A percentile compares a stretch with the other conserved stretches of the same genome.
phyloP scores from a whole-genome alignment of 768 basidiomycete genomes.

The Galerina sulciceps region DNA sequence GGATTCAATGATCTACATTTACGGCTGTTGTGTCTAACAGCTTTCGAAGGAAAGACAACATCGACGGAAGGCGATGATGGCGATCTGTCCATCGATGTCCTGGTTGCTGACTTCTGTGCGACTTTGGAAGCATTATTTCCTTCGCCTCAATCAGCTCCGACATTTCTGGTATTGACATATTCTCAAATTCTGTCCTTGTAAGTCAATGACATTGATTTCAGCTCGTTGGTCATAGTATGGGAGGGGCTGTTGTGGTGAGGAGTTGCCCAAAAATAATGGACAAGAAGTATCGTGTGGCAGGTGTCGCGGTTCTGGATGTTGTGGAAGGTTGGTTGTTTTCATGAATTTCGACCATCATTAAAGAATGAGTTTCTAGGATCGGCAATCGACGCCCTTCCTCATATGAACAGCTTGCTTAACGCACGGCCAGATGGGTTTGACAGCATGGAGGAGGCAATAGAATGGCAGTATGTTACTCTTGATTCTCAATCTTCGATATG shows the following conservation, averaged over 20 bases:
- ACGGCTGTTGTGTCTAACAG: neutral
- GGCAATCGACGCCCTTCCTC: conserved; percentile 89
- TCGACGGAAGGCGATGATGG: conserved; percentile 42
- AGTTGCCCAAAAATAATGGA: conserved; percentile 70
- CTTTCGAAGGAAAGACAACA: conserved; percentile 64
- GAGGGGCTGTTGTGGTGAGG: conserved; percentile 85
- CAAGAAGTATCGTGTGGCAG: conserved; percentile 70
- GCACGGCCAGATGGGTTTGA: conserved; percentile 86
- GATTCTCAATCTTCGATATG: neutral
- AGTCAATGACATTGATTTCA: conserved; percentile 26
- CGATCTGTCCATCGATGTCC: conserved; percentile 73
- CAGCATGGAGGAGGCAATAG: conserved; percentile 82
- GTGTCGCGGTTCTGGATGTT: conserved; percentile 84
- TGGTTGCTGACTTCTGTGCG: conserved; percentile 76
- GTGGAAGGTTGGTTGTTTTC: conserved; percentile 68
- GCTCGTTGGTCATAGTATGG: conserved; percentile 97
- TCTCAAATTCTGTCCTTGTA: neutral
- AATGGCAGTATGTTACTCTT: conserved; percentile 85
- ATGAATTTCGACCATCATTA: neutral
- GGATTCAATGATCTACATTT: conserved; percentile 19
- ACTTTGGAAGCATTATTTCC: conserved; percentile 75
- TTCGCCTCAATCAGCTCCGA: conserved; percentile 63
- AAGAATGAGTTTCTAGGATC: conserved; percentile 57
- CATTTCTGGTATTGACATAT: conserved; percentile 63
- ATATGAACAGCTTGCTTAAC: conserved; percentile 89